These are phyloP conservation scores for Iberis pinnata DNA, from an alignment of 345 rosid species.

Conservation along the genomic window DNA sequence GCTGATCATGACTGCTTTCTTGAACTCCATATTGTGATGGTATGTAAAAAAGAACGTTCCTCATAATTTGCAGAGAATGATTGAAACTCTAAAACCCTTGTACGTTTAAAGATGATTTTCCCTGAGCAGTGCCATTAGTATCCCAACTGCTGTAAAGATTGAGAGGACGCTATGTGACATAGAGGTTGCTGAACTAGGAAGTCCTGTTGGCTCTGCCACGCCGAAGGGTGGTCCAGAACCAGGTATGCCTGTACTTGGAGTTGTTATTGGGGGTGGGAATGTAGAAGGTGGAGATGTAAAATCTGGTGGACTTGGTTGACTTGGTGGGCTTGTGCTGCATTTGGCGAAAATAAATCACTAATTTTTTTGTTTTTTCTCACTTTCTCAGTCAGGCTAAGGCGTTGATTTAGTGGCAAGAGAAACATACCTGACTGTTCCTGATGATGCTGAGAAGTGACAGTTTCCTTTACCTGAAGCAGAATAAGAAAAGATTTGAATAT, in stretches of 20 bases:
- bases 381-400: constrained; percentile 9
- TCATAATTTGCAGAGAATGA: constrained; percentile 33
- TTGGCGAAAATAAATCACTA: constrained; percentile 6
- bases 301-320: constrained; percentile 37
- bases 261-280: constrained; percentile 33
- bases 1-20: constrained; percentile 21
- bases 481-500: background rate
- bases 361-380: constrained; percentile 11
- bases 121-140: constrained; percentile 38
- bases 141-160: constrained; percentile 37
- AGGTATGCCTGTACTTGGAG: constrained; percentile 38
- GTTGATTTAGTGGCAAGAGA: constrained; percentile 1
- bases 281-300: constrained; percentile 34
- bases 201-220: constrained; percentile 71
- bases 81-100: constrained; percentile 21
- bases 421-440: constrained; percentile 29
- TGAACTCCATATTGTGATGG: constrained; percentile 19
- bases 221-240: constrained; percentile 52
- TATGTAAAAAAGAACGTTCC: constrained; percentile 20
- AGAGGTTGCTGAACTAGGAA: constrained; percentile 64
- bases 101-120: constrained; percentile 35
- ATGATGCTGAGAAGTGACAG: constrained; percentile 56
- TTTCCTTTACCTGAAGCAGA: constrained; percentile 64
- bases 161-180: constrained; percentile 35
- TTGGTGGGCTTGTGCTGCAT: constrained; percentile 60